Percentiles rank a stretch among this genome's conserved stretches.
phyloP scores from a whole-genome alignment of 352 stramenopile genomes.

The Aphanomyces stellatus region DNA sequence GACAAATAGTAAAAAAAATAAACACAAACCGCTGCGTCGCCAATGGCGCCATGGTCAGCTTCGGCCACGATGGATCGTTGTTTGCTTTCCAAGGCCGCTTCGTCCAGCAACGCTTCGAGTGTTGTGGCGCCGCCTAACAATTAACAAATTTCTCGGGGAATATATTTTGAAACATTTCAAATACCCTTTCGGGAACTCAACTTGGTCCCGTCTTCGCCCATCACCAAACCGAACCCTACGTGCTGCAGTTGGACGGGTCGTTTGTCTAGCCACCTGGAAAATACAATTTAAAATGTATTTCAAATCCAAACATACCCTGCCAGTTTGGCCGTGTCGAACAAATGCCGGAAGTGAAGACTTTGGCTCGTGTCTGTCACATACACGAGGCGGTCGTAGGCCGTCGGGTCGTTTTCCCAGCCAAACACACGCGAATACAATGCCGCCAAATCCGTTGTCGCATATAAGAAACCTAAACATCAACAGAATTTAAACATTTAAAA shows the following conservation, averaged over 20 bases:
- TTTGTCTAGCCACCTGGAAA: constrained; percentile 23
- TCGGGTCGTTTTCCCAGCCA: constrained; percentile 51
- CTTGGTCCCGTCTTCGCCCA: constrained; percentile 67
- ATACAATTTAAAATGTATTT: background rate
- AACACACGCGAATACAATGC: constrained; percentile 67
- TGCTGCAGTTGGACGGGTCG: constrained; percentile 49
- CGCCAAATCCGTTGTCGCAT: constrained; percentile 59
- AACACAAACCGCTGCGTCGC: constrained; percentile 70
- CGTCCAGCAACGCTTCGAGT: constrained; percentile 60
- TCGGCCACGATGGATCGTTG: constrained; percentile 41
- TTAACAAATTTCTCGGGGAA: background rate
- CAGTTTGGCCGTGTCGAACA: constrained; percentile 50
- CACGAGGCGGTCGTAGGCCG: constrained; percentile 64
- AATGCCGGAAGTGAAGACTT: constrained; percentile 67
- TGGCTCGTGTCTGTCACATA: constrained; percentile 80
- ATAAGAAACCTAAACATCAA: background rate
- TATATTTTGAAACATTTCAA: constrained; percentile 2
- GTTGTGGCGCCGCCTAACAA: constrained; percentile 41
- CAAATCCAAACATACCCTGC: constrained; percentile 29
- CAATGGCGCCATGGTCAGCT: constrained; percentile 39
- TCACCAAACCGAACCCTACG: constrained; percentile 69
- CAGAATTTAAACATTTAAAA: too few relatives aligned
- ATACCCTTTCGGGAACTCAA: constrained; percentile 75
- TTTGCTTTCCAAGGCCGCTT: constrained; percentile 49
- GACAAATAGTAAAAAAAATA: background rate